These are phyloP conservation scores for Bryum argenteum DNA, from an alignment of 225 moss, liverwort and hornwort genomes.

Conservation along the genomic window DNA sequence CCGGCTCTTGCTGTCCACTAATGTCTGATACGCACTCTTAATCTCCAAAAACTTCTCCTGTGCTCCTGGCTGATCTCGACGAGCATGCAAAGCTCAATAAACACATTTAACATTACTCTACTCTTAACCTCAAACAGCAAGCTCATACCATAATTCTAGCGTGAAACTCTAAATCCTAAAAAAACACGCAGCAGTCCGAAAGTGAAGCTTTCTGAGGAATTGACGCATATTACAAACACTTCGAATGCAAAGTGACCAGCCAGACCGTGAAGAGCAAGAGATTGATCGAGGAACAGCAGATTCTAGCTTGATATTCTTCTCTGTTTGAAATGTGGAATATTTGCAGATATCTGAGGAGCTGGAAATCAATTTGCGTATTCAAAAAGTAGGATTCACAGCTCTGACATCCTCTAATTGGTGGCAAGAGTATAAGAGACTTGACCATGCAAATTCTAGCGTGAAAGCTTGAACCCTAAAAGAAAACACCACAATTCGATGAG, in stretches of 20 bases:
- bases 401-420: too few species aligned
- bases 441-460: too few species aligned
- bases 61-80: slow-evolving; percentile 69
- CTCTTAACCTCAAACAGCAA: neutral
- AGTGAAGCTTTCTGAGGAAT: neutral
- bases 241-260: too few species aligned
- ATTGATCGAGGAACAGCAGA: neutral
- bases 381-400: too few species aligned
- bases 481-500: too few species aligned
- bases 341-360: neutral
- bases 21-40: slow-evolving; percentile 85
- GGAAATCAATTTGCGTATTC: too few species aligned
- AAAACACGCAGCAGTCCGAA: neutral
- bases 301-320: neutral
- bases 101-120: neutral
- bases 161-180: slow-evolving; percentile 14
- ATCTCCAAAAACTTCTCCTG: slow-evolving; percentile 85
- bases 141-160: slow-evolving; percentile 3
- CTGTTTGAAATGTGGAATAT: neutral
- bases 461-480: too few species aligned
- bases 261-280: too few species aligned
- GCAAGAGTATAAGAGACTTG: too few species aligned
- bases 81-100: slow-evolving; percentile 8
- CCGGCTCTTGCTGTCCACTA: slow-evolving; percentile 76
- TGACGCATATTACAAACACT: neutral